A percentile compares a stretch with the other conserved stretches of the same genome.
Evolutionary conservation across 805 yeast genomes (phyloP).

Genomic region (Ogataea trehalophila): DNA sequence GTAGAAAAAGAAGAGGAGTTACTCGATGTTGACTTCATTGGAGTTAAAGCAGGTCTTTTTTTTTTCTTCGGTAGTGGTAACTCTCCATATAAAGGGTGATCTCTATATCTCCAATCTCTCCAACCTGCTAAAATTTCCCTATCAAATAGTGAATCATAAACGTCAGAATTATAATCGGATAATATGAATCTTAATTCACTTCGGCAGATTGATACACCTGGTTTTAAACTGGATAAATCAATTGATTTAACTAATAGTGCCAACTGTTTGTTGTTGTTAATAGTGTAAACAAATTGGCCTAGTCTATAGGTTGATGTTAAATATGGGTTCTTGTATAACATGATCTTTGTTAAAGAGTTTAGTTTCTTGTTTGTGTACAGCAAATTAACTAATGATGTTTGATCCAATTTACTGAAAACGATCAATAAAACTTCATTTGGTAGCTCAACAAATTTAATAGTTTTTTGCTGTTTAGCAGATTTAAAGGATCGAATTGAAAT

Average conservation of each 20-base stretch:
- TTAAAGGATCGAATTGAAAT: constrained; percentile 35
- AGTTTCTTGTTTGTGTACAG: constrained; percentile 49
- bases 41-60: background rate
- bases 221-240: constrained; percentile 49
- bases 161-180: too few species aligned
- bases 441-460: constrained; percentile 21
- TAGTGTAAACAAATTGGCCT: constrained; percentile 70
- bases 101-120: constrained; percentile 86
- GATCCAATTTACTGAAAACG: constrained; percentile 35
- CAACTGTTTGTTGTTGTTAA: constrained; percentile 51
- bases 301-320: constrained; percentile 72
- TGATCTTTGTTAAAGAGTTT: constrained; percentile 46
- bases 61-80: background rate
- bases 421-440: constrained; percentile 41
- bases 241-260: constrained; percentile 52
- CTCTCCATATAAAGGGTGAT: constrained; percentile 56
- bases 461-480: constrained; percentile 17
- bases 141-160: constrained; percentile 4
- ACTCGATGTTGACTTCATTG: background rate
- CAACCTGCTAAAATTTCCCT: constrained; percentile 63
- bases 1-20: constrained; percentile 9
- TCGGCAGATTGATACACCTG: constrained; percentile 31
- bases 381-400: constrained; percentile 37
- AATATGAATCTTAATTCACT: too few species aligned
- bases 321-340: constrained; percentile 48